Evolutionary conservation across 805 yeast species (phyloP).

Genomic region (Spathaspora arborariae): DNA sequence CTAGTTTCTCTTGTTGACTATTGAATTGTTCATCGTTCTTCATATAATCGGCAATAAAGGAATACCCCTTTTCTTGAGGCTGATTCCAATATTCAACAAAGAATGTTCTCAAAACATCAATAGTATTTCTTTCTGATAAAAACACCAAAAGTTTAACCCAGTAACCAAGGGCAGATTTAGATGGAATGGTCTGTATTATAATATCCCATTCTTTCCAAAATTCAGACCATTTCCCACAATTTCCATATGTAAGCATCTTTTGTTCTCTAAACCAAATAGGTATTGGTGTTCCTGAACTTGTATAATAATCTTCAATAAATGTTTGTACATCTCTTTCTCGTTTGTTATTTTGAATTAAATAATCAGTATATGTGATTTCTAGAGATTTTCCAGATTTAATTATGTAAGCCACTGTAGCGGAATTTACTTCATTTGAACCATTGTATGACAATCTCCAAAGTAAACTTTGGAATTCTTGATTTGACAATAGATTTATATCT

Average conservation of each 20-base stretch:
- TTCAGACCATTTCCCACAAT: conserved; percentile 31
- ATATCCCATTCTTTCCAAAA: conserved; percentile 40
- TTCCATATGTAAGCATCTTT: conserved; percentile 35
- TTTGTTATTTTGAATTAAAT: conserved; percentile 19
- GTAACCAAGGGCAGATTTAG: conserved; percentile 4
- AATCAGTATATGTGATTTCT: not conserved
- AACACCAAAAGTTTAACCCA: conserved; percentile 36
- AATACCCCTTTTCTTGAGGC: conserved; percentile 17
- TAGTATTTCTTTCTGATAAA: conserved; percentile 25
- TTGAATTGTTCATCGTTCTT: conserved; percentile 14
- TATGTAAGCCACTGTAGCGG: conserved; percentile 1
- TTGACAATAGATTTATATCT: conserved; percentile 18
- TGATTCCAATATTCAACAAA: conserved; percentile 28
- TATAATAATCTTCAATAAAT: conserved; percentile 20
- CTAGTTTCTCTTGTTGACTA: conserved; percentile 18
- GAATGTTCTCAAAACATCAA: conserved; percentile 23
- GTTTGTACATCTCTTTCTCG: conserved; percentile 27
- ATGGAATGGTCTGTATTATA: conserved; percentile 11
- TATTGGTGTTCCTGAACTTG: conserved; percentile 5
- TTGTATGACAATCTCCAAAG: conserved; percentile 30
- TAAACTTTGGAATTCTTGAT: conserved; percentile 29
- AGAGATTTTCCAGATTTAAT: not conserved
- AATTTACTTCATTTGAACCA: conserved; percentile 7
- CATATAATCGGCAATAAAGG: conserved; percentile 20
- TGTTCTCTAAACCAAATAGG: conserved; percentile 26